Evolutionary conservation across 495 filamentous ascomycete genomes (phyloP), one percentile per base, ranked within the genome.

Genomic region (Filosporella fistucella): DNA sequence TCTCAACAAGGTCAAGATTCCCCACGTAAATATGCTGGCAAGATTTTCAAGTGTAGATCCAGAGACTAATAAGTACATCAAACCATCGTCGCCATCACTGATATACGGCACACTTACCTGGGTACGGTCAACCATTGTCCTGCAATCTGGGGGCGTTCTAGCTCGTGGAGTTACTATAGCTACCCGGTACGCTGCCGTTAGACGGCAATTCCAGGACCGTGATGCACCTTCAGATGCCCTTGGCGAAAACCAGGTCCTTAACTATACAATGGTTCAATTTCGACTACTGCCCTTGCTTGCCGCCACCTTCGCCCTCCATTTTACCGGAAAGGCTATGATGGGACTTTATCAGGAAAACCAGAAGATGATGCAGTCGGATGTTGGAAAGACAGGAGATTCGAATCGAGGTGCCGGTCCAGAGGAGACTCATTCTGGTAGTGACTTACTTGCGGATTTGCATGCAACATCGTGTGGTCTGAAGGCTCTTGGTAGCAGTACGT

Each of bases 211-310:
- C 63, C 77, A 83, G 56, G 83, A 86, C 55, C 72, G 78, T 5
- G 82, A 87, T 64, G 77, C 76, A 1, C 51, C 51, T 23, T 68
- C 68, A 4, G 77, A 74, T 24, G 43, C 56, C 13, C 29, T 37
- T 29, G 52, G 45, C 13, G 85, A 89, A 61, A 85, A 72, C 51
- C 81, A 80, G 54, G 84, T 88, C 0, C 67, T 89, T 28, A 81
- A 84, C 60, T 89, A 88, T 62, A 84, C 82, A 44, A 86, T 82
- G 71, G 84, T 88, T n/a, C 83, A 87, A 59, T 71, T 84, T 47
- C 74, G 85, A 13, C 62, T 88, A 4, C 66, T 88, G 24, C 82
- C 85, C 3, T 66, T 88, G 1, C 63, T 88, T 9, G 85, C 85
- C 2, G 73, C 80, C n/a, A 84, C 85, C 47, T 89, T 85, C 55